phyloP scores from a whole-genome alignment of 495 filamentous ascomycete species.

The Daldinia childiae region DNA sequence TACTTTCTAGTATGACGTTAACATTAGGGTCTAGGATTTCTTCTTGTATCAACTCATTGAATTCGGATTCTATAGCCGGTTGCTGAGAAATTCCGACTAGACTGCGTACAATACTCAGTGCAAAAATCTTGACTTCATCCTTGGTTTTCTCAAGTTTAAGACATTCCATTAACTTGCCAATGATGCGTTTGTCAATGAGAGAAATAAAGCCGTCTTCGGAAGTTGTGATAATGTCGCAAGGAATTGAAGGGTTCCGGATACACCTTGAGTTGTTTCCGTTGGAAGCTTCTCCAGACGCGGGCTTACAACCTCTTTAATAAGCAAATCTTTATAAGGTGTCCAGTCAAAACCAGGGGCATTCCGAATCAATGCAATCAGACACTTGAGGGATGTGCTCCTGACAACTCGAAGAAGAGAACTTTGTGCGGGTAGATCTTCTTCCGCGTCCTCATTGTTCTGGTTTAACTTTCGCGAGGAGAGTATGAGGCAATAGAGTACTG shows the following conservation, averaged over 20 bases:
- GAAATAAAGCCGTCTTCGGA: slow-evolving; percentile 70
- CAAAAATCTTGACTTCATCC: slow-evolving; percentile 86
- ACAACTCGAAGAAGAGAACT: slow-evolving; percentile 72
- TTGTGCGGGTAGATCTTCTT: slow-evolving; percentile 57
- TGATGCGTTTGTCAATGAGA: slow-evolving; percentile 70
- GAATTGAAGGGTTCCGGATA: slow-evolving; percentile 83
- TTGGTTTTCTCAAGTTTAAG: slow-evolving; percentile 78
- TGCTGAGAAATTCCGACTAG: slow-evolving; percentile 67
- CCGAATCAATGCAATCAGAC: slow-evolving; percentile 77
- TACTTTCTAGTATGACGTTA: slow-evolving; percentile 70
- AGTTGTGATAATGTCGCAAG: slow-evolving; percentile 81
- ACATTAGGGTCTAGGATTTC: slow-evolving; percentile 75
- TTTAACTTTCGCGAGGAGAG: slow-evolving; percentile 69
- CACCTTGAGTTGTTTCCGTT: slow-evolving; percentile 84
- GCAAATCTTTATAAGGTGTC: slow-evolving; percentile 71
- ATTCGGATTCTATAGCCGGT: slow-evolving; percentile 60
- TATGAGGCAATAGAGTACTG: slow-evolving; percentile 81
- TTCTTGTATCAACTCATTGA: slow-evolving; percentile 67
- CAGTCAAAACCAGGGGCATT: slow-evolving; percentile 73
- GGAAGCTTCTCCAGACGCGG: slow-evolving; percentile 82
- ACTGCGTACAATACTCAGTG: slow-evolving; percentile 75
- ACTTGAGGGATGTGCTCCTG: slow-evolving; percentile 78
- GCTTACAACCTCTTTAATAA: slow-evolving; percentile 78
- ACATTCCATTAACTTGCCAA: slow-evolving; percentile 76
- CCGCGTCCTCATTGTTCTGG: slow-evolving; percentile 56